Evolutionary conservation across 2,329 filamentous ascomycete genomes (phyloP), one percentile per base, ranked within the genome.

Genomic region (Penicillium sp.): DNA sequence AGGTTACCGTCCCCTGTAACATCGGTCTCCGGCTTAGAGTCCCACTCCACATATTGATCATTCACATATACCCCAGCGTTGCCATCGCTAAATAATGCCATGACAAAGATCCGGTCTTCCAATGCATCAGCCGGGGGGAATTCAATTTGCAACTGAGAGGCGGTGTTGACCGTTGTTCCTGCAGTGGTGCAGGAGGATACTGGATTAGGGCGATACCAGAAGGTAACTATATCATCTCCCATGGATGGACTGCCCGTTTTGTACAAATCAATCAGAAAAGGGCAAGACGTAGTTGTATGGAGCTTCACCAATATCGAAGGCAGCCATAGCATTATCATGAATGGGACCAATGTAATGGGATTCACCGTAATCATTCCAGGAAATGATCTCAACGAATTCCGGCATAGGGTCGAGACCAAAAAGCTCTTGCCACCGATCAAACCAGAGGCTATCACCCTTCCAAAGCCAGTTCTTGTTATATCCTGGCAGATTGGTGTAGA

Each of bases 401-500:
- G 20, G 40, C 23, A 25, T 43, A 25, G 11, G 23, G 18, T 43
- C 63, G 0, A 84, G 54, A 2, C 77, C 72, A 27, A 83, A 62
- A 2, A 81, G 76, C 58, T 85, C 76, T 49, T 77, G 68, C 84
- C 84, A 87, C 7, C 84, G 80, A 46, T 82, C 73, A 55, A 76
- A 79, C 84, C 85, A 88, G n/a, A 87, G 71, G 14, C 9, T 43
- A 23, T 22, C 40, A 43, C 40, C 40, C 6, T 43, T 22, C 40
- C 40, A 88, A 7, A 86, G 73, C 84, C 84, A 87, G 67, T 85
- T 84, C 71, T 86, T 87, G 45, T 73, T 68, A 61, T 77, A 86
- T 11, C 40, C 40, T 43, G 2, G 9, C 7, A 43, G 11, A 43
- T 43, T 43, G 9, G 40, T 43, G 6, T 35, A n/a, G n/a, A 35